Conservation (phyloP, 2,329 filamentous ascomycete species). For the Claviceps digitariae region DNA sequence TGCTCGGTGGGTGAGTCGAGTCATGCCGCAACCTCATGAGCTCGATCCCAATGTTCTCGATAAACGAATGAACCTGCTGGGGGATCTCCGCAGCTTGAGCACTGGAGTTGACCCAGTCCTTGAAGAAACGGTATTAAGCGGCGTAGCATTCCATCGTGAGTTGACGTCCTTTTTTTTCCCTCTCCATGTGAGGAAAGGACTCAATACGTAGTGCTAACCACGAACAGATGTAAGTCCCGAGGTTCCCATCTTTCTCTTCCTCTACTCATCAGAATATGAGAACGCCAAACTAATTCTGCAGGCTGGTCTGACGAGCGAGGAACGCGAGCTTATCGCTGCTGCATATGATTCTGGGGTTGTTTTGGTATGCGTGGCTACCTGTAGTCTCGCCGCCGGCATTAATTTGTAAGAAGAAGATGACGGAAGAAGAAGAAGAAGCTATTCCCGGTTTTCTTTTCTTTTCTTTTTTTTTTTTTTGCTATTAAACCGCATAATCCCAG, state of each 20-base stretch:
- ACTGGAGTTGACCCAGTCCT: slow-evolving; percentile 54
- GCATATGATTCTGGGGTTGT: slow-evolving; percentile 57
- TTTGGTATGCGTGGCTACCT: slow-evolving; percentile 63
- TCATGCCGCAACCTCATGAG: slow-evolving; percentile 40
- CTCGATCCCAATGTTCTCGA: slow-evolving; percentile 36
- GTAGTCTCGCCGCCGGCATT: slow-evolving; percentile 71
- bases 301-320: slow-evolving; percentile 60
- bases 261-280: not conserved
- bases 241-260: not conserved
- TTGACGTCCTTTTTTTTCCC: slow-evolving; percentile 5
- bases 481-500: too few relatives aligned
- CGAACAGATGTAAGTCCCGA: slow-evolving; percentile 21
- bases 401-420: slow-evolving; percentile 38
- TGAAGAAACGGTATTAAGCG: slow-evolving; percentile 48
- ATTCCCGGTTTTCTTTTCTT: too few relatives aligned
- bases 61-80: slow-evolving; percentile 48
- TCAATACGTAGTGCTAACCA: not conserved
- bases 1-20: slow-evolving; percentile 53
- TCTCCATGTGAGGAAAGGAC: too few relatives aligned
- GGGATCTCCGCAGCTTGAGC: slow-evolving; percentile 50
- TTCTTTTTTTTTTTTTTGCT: too few relatives aligned
- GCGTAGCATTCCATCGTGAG: slow-evolving; percentile 63
- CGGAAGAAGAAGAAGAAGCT: not conserved
- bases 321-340: slow-evolving; percentile 56
- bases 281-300: slow-evolving; percentile 18